phyloP scores from a whole-genome alignment of 768 basidiomycete genomes.

The Coprinopsis marcescibilis region DNA sequence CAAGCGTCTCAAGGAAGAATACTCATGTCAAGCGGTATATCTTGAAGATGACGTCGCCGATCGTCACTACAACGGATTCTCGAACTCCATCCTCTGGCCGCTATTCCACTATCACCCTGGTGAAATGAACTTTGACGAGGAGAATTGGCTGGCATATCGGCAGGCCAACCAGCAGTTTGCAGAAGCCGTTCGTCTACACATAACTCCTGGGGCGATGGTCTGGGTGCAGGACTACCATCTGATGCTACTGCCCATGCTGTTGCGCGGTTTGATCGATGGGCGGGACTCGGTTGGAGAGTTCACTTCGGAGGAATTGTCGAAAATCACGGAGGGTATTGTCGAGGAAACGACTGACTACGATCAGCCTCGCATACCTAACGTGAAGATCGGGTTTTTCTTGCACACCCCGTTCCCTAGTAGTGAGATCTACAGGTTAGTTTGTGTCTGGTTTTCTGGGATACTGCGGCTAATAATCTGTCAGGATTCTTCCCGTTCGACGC shows the following conservation, averaged over 20 bases:
- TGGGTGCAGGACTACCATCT: constrained; percentile 99
- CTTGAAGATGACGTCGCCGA: constrained; percentile 98
- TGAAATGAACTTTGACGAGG: constrained; percentile 99
- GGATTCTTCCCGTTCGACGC: constrained; percentile 93
- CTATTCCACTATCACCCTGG: constrained; percentile 99
- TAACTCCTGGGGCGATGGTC: constrained; percentile 86
- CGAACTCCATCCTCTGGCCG: constrained; percentile 99
- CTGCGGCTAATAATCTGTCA: constrained; percentile 24
- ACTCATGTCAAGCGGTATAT: constrained; percentile 96
- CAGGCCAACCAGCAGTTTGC: constrained; percentile 96
- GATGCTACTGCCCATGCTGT: constrained; percentile 94
- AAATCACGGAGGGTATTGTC: constrained; percentile 69
- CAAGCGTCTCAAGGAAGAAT: constrained; percentile 89
- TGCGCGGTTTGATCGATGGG: constrained; percentile 86
- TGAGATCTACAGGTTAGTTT: constrained; percentile 86
- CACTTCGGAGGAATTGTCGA: constrained; percentile 54
- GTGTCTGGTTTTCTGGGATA: not conserved
- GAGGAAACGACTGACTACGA: constrained; percentile 35
- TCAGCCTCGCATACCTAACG: constrained; percentile 44
- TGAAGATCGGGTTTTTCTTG: constrained; percentile 98
- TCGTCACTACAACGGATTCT: constrained; percentile 96
- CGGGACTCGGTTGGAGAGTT: constrained; percentile 49
- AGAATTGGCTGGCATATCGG: constrained; percentile 96
- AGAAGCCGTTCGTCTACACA: constrained; percentile 74
- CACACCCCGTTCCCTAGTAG: constrained; percentile 98